A percentile compares a stretch with the other conserved stretches of the same genome.
Evolutionary conservation across 2,329 filamentous ascomycete genomes (phyloP).

Genomic region (Chaetomium sp.): DNA sequence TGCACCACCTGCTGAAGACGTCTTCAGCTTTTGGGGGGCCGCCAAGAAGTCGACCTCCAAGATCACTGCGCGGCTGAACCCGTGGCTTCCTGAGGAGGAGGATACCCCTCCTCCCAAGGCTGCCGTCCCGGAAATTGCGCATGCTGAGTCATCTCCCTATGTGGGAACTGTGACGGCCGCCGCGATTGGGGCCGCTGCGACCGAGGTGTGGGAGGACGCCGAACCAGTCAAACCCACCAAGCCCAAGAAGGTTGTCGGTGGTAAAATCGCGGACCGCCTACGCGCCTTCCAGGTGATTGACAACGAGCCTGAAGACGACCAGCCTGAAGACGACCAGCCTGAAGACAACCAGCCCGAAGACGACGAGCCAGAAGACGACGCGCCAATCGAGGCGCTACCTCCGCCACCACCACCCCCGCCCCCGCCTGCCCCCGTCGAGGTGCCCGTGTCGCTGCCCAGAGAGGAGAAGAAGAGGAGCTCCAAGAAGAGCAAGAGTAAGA

Average conservation of each 20-base stretch:
- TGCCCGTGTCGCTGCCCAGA: constrained; percentile 34
- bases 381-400: constrained; percentile 28
- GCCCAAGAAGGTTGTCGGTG: constrained; percentile 52
- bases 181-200: constrained; percentile 32
- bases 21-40: constrained; percentile 62
- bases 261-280: constrained; percentile 59
- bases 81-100: constrained; percentile 31
- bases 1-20: constrained; percentile 39
- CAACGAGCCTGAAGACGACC: constrained; percentile 35
- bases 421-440: constrained; percentile 35
- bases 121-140: constrained; percentile 44
- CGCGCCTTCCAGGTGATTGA: constrained; percentile 56
- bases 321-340: constrained; percentile 15
- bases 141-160: constrained; percentile 54
- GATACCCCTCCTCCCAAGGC: constrained; percentile 29
- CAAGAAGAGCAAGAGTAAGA: constrained; percentile 31
- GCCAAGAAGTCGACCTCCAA: constrained; percentile 46
- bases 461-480: constrained; percentile 46
- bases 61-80: constrained; percentile 40
- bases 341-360: constrained; percentile 30
- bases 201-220: constrained; percentile 40
- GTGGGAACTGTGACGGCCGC: constrained; percentile 47
- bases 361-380: constrained; percentile 20
- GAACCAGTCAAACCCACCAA: constrained; percentile 47
- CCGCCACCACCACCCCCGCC: constrained; percentile 45